Evolutionary conservation across 2,329 filamentous ascomycete species (phyloP).

Genomic region (Pseudocercospora cruenta): DNA sequence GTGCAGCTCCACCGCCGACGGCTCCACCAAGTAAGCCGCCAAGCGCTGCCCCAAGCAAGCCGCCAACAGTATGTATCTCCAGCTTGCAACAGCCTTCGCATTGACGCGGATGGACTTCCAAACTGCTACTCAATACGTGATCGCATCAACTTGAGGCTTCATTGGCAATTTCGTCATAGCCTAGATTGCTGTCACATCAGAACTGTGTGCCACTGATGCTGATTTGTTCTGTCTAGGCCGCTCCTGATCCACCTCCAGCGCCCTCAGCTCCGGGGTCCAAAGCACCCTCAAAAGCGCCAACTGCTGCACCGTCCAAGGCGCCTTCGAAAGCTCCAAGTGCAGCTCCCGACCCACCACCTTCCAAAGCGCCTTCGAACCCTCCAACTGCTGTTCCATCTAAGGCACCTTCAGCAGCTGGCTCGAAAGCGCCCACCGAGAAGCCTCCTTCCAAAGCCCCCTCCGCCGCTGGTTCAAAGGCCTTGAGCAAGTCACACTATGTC

Average conservation of each 20-base stretch:
- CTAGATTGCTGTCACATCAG: no score
- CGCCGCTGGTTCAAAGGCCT: slow-evolving; percentile 15
- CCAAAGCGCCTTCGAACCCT: slow-evolving; percentile 14
- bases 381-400: slow-evolving; percentile 28
- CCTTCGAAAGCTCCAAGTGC: slow-evolving; percentile 24
- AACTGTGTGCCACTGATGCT: no score
- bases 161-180: no score
- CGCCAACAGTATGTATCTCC: slow-evolving; percentile 6
- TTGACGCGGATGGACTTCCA: neutral
- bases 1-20: slow-evolving; percentile 21
- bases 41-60: slow-evolving; percentile 21
- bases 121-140: neutral
- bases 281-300: slow-evolving; percentile 21
- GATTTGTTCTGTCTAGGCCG: neutral
- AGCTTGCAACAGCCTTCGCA: neutral
- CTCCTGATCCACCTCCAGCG: slow-evolving; percentile 2
- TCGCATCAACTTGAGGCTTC: neutral
- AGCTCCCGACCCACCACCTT: slow-evolving; percentile 33
- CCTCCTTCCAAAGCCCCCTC: slow-evolving; percentile 21
- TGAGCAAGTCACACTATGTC: slow-evolving; percentile 45
- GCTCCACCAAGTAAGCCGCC: slow-evolving; percentile 18
- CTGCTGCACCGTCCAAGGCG: slow-evolving; percentile 23
- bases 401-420: slow-evolving; percentile 27
- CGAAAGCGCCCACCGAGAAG: slow-evolving; percentile 15
- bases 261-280: slow-evolving; percentile 10